Conservation (phyloP, 306 rosid genomes). For the Cucumis melo region DNA sequence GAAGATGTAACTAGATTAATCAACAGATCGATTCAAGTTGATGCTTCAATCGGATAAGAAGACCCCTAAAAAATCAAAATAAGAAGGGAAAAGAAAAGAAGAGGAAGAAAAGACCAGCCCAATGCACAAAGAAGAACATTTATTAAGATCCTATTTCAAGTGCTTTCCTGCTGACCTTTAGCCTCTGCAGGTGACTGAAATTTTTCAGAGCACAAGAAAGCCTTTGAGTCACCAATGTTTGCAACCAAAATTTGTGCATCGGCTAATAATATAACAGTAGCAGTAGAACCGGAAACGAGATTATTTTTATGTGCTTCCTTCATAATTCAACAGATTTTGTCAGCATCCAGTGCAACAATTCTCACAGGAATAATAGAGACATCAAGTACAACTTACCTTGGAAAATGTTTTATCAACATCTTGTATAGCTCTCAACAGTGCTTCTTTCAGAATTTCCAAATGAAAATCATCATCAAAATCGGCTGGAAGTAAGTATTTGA, state of each 20-base stretch:
- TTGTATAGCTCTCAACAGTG: slow-evolving; percentile 69
- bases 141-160: background rate
- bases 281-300: slow-evolving; percentile 74
- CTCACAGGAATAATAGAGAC: slow-evolving; percentile 9
- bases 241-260: slow-evolving; percentile 88
- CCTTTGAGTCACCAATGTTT: slow-evolving; percentile 92
- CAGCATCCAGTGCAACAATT: slow-evolving; percentile 17
- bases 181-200: slow-evolving; percentile 70
- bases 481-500: slow-evolving; percentile 41
- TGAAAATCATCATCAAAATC: slow-evolving; percentile 55
- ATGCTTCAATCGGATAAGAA: background rate
- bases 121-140: background rate
- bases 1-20: background rate
- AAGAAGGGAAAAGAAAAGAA: too few species aligned
- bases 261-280: slow-evolving; percentile 58
- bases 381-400: slow-evolving; percentile 35
- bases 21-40: background rate
- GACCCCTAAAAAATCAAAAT: background rate
- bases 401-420: slow-evolving; percentile 81
- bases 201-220: slow-evolving; percentile 75
- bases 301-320: slow-evolving; percentile 69
- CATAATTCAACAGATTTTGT: slow-evolving; percentile 27
- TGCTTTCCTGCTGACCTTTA: slow-evolving; percentile 54
- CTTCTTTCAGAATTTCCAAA: slow-evolving; percentile 90
- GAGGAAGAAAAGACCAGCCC: background rate